A percentile compares a stretch with the other conserved stretches of the same genome.
phyloP scores from a whole-genome alignment of 2,329 filamentous ascomycete species.

The Ophiobolus disseminans region DNA sequence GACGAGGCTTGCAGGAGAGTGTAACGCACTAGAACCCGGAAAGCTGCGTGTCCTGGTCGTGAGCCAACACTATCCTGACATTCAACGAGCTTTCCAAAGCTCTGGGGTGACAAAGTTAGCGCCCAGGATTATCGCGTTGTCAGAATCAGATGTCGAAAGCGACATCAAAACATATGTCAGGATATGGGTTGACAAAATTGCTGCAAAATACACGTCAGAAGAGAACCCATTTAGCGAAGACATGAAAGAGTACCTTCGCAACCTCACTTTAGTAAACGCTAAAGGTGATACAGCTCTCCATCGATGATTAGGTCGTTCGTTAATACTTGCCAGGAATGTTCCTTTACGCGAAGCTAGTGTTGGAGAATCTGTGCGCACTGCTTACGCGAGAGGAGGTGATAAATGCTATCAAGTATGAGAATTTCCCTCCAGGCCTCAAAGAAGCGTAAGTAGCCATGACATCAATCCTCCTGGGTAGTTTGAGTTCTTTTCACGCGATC shows the following conservation, averaged over 20 bases:
- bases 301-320: not conserved
- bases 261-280: constrained; percentile 27
- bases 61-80: constrained; percentile 36
- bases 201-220: constrained; percentile 9
- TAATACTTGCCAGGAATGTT: constrained; percentile 32
- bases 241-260: constrained; percentile 25
- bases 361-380: constrained; percentile 23
- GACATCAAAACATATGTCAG: constrained; percentile 29
- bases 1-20: constrained; percentile 15
- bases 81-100: constrained; percentile 16
- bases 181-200: constrained; percentile 21
- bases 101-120: constrained; percentile 5
- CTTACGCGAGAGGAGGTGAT: constrained; percentile 22
- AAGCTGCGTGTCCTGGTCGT: constrained; percentile 32
- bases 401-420: constrained; percentile 17
- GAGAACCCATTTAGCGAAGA: constrained; percentile 21
- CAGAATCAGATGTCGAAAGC: constrained; percentile 19
- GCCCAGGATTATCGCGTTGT: constrained; percentile 20
- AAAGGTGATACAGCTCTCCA: constrained; percentile 19
- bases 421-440: constrained; percentile 26
- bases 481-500: not conserved
- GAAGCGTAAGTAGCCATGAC: constrained; percentile 25
- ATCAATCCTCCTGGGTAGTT: too few species aligned
- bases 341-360: constrained; percentile 35
- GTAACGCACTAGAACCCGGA: constrained; percentile 22